These are phyloP conservation scores for Quercus ilex DNA, from an alignment of 306 rosid genomes.

Conservation along the genomic window DNA sequence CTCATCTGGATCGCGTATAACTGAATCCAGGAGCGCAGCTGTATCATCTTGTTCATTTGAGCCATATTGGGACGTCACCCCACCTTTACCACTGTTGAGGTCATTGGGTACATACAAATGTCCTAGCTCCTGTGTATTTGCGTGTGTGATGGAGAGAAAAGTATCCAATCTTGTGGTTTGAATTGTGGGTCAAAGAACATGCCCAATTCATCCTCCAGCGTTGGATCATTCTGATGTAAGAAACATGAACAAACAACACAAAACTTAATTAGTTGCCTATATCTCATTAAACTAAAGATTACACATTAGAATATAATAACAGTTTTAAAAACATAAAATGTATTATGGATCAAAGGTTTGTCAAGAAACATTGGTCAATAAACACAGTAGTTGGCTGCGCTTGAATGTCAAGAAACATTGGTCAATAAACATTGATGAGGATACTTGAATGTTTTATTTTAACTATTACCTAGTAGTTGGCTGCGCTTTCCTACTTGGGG, in stretches of 20 bases:
- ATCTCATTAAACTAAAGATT: no score
- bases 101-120: slow-evolving; percentile 4
- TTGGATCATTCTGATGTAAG: slow-evolving; percentile 29
- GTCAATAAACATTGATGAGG: no score
- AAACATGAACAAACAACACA: slow-evolving; percentile 1
- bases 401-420: no score
- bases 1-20: slow-evolving; percentile 37
- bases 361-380: no score
- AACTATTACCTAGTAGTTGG: no score
- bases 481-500: no score
- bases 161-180: slow-evolving; percentile 36
- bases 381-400: no score
- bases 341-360: no score
- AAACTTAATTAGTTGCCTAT: not conserved
- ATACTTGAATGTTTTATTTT: no score
- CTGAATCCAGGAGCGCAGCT: slow-evolving; percentile 39
- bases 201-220: slow-evolving; percentile 18
- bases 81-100: slow-evolving; percentile 24
- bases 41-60: slow-evolving; percentile 40
- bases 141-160: slow-evolving; percentile 54
- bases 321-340: no score
- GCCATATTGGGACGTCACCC: slow-evolving; percentile 37
- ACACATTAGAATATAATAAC: no score
- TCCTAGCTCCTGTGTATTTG: slow-evolving; percentile 28
- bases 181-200: slow-evolving; percentile 24